Base-by-base conservation (phyloP, 495 filamentous ascomycete genomes). In the Aspergillus carlsbadensis region DNA sequence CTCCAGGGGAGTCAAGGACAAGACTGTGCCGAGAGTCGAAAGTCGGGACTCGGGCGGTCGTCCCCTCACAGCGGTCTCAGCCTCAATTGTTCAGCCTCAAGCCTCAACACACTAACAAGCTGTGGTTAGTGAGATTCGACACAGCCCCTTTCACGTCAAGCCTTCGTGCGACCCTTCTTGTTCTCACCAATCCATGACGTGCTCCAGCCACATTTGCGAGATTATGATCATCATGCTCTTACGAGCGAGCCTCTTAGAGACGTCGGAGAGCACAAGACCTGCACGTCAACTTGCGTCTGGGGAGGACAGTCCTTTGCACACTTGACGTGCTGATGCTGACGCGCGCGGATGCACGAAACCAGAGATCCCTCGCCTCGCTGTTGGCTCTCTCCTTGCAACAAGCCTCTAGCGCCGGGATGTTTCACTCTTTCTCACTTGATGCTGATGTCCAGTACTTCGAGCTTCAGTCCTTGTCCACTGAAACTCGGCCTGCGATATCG, bases 401-500 rank as follows among this genome's bases (percentile, higher is more conserved):
- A 47, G 44, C 24, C 20, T 20, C 43, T 26, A 45, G 53, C 53
- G 53, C 53, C 44, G 15, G 33, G 52, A 24, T 26, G 33, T 47
- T 41, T 46, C 34, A 34, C 43, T 10, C 29, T 41, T 29, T 37
- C 34, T 29, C 42, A 15, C 18, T 10, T 6, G 31, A 46, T 10
- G 8, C 53, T 46, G 34, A 48, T 6, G 18, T 47, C 53, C 53
- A 56, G 47, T 56, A 45, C 53, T 39, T 22, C 15, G 0, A 36
- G 13, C 20, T 26, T 36, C 29, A 34, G 24, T 14, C 24, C 17
- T 1, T 47, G 3, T 4, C 0, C 5, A 34, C 44, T 20, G 44
- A 47, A 47, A 45, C 43, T 44, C 41, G 11, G 14, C 37, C 37
- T 11, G 7, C 37, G n/a, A 41, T n/a, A 41, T 41, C 14, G 6